Evolutionary conservation across 2,329 filamentous ascomycete species (phyloP), one percentile per base, ranked within the genome.

Genomic region (Talaromyces sp.): DNA sequence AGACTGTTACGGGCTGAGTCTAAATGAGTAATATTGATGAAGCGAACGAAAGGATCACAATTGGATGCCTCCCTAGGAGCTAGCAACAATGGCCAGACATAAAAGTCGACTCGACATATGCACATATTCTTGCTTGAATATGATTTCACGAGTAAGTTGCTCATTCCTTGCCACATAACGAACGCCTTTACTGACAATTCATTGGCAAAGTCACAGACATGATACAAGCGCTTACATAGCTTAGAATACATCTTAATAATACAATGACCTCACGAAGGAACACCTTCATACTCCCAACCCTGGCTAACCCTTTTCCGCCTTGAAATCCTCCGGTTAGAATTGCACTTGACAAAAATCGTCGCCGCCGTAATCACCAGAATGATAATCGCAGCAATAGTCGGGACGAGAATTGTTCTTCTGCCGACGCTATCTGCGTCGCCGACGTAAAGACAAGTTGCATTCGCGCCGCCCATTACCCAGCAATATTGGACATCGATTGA

Each of bases 271-370:
- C 66, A 82, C 3, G 79, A 81, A 19, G 88, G 88, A 60, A 90
- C 87, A 17, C 88, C 88, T 72, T 90, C 88, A 77, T 90, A 90
- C 70, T 89, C 86, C 83, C 86, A 88, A 1, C 86, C 86, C 62
- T 79, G 74, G 66, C 80, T 78, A 57, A 85, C 79, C 70, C 83
- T 81, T 70, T 81, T 82, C 31, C 80, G 79, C 68, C 82, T 79
- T 54, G 80, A 83, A 68, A 82, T 83, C 49, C 81, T 80, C 66
- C 87, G 75, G 73, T 89, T 89, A 4, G 85, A 83, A 67, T 86
- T 87, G 71, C 86, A 88, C 71, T 90, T 90, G 59, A 87, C 83
- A 68, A 89, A 86, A 13, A 89, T 73, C 0, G 86, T 89, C 71
- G 89, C 72, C 0, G 82, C 84, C 0, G 85, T 83, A n/a, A 88